These are phyloP conservation scores for Pichia californica DNA, from an alignment of 805 yeast genomes.

Conservation along the genomic window DNA sequence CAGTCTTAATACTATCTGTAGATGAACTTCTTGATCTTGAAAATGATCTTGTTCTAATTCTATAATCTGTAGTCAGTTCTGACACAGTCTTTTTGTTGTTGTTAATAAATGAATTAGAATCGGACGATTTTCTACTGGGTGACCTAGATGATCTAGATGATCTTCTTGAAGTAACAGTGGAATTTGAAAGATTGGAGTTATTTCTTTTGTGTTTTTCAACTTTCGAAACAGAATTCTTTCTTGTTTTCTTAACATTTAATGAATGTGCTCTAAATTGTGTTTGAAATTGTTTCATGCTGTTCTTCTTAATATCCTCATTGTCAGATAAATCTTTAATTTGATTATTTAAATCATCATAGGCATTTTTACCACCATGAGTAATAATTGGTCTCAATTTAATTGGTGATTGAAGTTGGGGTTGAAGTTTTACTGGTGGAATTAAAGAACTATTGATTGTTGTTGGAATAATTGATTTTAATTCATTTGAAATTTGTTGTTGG, in stretches of 20 bases:
- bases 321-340: conserved; percentile 3
- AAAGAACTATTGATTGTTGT: background rate
- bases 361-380: background rate
- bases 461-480: background rate
- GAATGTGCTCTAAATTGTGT: conserved; percentile 2
- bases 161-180: conserved; percentile 7
- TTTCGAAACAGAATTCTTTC: conserved; percentile 9
- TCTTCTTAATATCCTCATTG: background rate
- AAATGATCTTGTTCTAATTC: conserved; percentile 1
- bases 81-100: background rate
- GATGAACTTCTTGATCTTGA: background rate
- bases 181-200: background rate
- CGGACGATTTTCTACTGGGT: conserved; percentile 5
- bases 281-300: conserved; percentile 3
- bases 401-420: background rate
- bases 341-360: conserved; percentile 4
- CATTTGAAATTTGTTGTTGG: background rate
- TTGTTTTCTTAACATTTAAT: conserved; percentile 8
- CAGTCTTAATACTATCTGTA: conserved; percentile 8
- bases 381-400: background rate
- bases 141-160: conserved; percentile 2
- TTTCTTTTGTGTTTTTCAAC: conserved; percentile 1
- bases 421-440: background rate
- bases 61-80: background rate
- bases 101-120: background rate